Conservation (phyloP, 2,329 filamentous ascomycete species). For the Verticillium alfalfae region DNA sequence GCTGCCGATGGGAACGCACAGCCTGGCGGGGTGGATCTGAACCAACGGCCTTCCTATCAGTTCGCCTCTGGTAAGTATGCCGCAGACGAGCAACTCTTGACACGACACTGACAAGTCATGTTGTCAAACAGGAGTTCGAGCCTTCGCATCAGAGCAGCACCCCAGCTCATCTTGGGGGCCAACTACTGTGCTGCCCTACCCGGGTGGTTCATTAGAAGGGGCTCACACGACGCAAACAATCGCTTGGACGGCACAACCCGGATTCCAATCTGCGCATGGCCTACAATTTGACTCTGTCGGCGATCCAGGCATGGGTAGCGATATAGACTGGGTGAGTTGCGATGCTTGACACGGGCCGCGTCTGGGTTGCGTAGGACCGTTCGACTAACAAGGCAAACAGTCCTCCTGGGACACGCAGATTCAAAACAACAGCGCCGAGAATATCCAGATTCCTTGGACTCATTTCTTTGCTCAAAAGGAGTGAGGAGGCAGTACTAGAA, state of each 20-base stretch:
- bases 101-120: neutral
- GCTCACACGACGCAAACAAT: neutral
- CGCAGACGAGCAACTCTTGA: too few species aligned
- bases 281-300: neutral
- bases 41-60: conserved; percentile 7
- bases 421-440: conserved; percentile 16
- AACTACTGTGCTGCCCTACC: neutral
- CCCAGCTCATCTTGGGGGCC: neutral
- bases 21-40: neutral
- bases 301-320: neutral
- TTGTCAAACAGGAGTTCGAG: neutral
- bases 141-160: neutral
- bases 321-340: conserved; percentile 9
- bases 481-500: neutral
- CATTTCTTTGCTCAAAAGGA: conserved; percentile 10
- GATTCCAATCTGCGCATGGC: neutral
- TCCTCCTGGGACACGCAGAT: conserved; percentile 18
- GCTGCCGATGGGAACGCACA: neutral
- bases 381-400: conserved; percentile 3
- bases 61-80: conserved; percentile 3
- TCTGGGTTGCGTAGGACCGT: too few species aligned
- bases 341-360: too few species aligned
- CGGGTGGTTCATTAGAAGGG: neutral
- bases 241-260: neutral
- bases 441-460: conserved; percentile 18